Evolutionary conservation across 2,329 filamentous ascomycete species (phyloP), one percentile per base, ranked within the genome.

Genomic region (Scytalidium sp.): DNA sequence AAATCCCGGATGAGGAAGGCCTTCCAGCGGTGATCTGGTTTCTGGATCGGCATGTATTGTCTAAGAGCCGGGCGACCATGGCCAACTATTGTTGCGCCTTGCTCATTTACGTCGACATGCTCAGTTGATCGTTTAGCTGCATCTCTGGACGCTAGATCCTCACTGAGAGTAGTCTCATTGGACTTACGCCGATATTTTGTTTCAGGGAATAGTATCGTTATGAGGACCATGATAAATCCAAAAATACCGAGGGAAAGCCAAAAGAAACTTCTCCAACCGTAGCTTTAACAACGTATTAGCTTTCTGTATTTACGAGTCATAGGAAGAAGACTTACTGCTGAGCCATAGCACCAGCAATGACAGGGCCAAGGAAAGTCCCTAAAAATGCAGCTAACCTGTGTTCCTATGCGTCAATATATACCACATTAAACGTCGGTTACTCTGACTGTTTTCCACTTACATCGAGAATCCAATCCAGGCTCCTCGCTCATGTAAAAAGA

Each of bases 161-260:
- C n/a, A n/a, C n/a, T n/a, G n/a, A n/a, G n/a, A n/a, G n/a, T n/a
- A n/a, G n/a, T n/a, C n/a, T n/a, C n/a, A n/a, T n/a, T n/a, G n/a
- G n/a, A n/a, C n/a, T n/a, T n/a, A n/a, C 81, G 76, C 49, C 75
- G 73, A 67, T 75, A 85, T 50, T 77, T 77, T 0, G 81, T 84
- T 60, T 85, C 82, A 0, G 82, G 82, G 60, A 83, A 79, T 20
- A 83, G 57, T 77, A 70, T 60, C 80, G 67, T 10, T 79, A 42
- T 25, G 78, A 67, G 0, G 74, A 73, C 3, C 75, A 57, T 2
- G 66, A 73, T 4, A 80, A 23, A 15, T 15, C 19, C 23, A 50
- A 56, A 46, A 57, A 49, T 11, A 19, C 13, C 39, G 13, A 17
- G n/a, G 15, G 13, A 27, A 11, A 15, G 13, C 13, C n/a, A 19